These are phyloP conservation scores for Eucalyptus albens DNA, from an alignment of 345 rosid genomes.

Conservation along the genomic window DNA sequence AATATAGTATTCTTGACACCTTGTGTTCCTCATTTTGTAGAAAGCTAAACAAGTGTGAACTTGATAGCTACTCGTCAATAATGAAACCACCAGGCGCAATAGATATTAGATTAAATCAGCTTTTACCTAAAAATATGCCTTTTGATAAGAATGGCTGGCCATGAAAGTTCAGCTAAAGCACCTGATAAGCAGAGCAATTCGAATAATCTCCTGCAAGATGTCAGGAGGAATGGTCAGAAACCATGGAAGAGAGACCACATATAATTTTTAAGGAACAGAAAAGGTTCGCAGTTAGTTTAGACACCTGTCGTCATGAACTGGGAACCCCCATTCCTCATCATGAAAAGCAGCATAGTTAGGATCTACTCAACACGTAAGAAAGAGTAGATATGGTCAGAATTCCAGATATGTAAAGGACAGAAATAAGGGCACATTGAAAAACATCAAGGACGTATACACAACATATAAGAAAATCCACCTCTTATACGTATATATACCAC, in stretches of 20 bases:
- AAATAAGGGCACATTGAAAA: neutral
- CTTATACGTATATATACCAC: neutral
- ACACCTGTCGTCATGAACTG: conserved; percentile 74
- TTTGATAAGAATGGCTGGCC: conserved; percentile 72
- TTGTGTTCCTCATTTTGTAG: neutral
- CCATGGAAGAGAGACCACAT: neutral
- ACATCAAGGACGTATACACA: neutral
- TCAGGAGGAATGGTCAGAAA: neutral
- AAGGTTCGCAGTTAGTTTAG: neutral
- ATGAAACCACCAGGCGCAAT: neutral
- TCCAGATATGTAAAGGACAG: neutral
- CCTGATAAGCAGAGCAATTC: conserved; percentile 77
- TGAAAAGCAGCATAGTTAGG: conserved; percentile 52
- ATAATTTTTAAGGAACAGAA: neutral
- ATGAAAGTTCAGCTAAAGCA: conserved; percentile 77
- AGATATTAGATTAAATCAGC: neutral
- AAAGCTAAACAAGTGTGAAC: neutral
- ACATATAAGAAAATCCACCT: neutral
- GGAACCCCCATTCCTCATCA: conserved; percentile 94
- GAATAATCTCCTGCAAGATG: conserved; percentile 53
- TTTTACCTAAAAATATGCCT: conserved; percentile 61
- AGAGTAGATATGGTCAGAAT: neutral
- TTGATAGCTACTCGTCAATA: neutral
- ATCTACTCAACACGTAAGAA: neutral
- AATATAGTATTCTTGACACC: neutral